Evolutionary conservation across 2,329 filamentous ascomycete species (phyloP).

Genomic region (Hypoxylon sp.): DNA sequence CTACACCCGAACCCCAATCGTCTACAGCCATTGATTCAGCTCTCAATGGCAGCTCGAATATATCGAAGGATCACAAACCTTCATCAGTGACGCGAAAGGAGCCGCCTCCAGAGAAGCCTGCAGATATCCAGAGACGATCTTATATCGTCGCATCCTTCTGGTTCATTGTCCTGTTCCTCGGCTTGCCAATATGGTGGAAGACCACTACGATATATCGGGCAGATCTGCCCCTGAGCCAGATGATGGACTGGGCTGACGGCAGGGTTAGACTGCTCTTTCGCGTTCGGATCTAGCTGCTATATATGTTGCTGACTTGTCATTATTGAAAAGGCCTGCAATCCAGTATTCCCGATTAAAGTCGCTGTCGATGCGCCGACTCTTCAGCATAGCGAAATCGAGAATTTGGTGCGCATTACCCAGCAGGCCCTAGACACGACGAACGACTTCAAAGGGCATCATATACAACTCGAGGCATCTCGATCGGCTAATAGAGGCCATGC

Average conservation of each 20-base stretch:
- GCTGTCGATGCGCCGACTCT: conserved; percentile 79
- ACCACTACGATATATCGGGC: conserved; percentile 95
- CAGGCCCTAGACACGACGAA: conserved; percentile 88
- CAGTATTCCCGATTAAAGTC: conserved; percentile 89
- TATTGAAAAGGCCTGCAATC: conserved; percentile 79
- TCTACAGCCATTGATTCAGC: background rate
- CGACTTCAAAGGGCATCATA: conserved; percentile 86
- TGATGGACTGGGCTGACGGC: conserved; percentile 93
- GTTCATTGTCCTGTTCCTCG: conserved; percentile 85
- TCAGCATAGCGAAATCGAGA: conserved; percentile 76
- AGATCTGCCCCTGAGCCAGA: conserved; percentile 83
- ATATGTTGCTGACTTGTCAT: conserved; percentile 20
- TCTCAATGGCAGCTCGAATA: conserved; percentile 8
- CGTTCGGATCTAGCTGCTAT: background rate
- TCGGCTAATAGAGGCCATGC: conserved; percentile 47
- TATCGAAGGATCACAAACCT: conserved; percentile 21
- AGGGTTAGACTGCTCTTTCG: conserved; percentile 68
- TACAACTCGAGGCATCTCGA: conserved; percentile 77
- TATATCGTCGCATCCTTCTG: conserved; percentile 90
- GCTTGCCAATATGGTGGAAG: conserved; percentile 94
- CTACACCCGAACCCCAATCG: conserved; percentile 16
- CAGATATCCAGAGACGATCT: conserved; percentile 78
- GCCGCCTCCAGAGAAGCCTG: conserved; percentile 83
- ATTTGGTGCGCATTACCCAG: conserved; percentile 85
- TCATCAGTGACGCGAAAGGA: conserved; percentile 55